Conservation (phyloP, 208 protist genomes). For the Leishmania mexicana region DNA sequence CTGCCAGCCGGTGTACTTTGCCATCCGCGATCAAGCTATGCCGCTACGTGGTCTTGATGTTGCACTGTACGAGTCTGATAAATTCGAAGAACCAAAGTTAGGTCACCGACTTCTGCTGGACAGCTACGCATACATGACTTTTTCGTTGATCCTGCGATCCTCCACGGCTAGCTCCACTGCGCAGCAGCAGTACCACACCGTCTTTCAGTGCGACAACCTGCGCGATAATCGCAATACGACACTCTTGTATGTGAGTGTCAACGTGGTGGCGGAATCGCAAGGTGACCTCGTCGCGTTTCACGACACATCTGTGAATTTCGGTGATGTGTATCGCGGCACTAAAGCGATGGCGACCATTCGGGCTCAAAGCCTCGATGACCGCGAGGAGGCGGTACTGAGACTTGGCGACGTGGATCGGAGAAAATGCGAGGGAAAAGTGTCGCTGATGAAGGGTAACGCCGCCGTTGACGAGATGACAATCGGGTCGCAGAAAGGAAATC, state of each 20-base stretch:
- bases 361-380: conserved; percentile 49
- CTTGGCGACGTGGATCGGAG: conserved; percentile 44
- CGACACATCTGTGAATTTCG: conserved; percentile 71
- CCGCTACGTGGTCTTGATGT: conserved; percentile 63
- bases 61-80: conserved; percentile 72
- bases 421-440: conserved; percentile 64
- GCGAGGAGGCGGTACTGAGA: conserved; percentile 56
- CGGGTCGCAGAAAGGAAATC: conserved; percentile 43
- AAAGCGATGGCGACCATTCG: conserved; percentile 41
- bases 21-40: conserved; percentile 74
- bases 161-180: conserved; percentile 22
- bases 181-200: conserved; percentile 50
- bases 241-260: conserved; percentile 73
- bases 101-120: conserved; percentile 62
- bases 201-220: conserved; percentile 87
- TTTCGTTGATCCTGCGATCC: conserved; percentile 78
- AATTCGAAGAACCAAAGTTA: conserved; percentile 79
- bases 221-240: conserved; percentile 64
- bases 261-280: conserved; percentile 62
- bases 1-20: conserved; percentile 63
- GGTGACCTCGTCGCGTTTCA: conserved; percentile 63
- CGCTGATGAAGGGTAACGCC: conserved; percentile 45
- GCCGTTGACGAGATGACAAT: conserved; percentile 66
- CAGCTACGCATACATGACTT: conserved; percentile 70
- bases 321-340: conserved; percentile 80